Conservation (phyloP, 176 grass and related monocot genomes). For the Oropetium thomaeum region DNA sequence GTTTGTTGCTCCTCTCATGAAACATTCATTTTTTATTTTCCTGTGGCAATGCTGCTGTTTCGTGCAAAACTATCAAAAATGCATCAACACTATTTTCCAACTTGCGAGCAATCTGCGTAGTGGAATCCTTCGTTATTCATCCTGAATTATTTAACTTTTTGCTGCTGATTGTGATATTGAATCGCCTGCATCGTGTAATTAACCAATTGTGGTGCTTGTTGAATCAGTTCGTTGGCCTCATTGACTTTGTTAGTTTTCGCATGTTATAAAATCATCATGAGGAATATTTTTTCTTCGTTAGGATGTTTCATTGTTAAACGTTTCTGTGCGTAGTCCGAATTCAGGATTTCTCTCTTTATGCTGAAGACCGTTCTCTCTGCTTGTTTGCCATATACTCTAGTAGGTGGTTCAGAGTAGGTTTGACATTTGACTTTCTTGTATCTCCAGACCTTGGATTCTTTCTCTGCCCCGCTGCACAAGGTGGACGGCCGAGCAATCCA, state of each 20-base stretch:
- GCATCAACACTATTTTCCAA: too few species aligned
- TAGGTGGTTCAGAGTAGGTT: neutral
- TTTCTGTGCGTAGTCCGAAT: neutral
- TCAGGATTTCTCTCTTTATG: neutral
- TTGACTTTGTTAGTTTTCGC: neutral
- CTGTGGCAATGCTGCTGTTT: too few species aligned
- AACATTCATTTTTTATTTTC: too few species aligned
- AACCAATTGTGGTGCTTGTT: neutral
- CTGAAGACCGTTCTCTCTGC: neutral
- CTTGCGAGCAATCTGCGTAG: neutral
- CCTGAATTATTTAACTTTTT: neutral
- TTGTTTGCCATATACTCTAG: neutral
- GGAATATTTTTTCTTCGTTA: neutral
- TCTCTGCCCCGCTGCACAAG: constrained; percentile 48
- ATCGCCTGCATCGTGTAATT: neutral
- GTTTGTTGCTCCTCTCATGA: too few species aligned
- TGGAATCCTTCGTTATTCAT: neutral
- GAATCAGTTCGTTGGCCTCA: neutral
- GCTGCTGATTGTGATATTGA: neutral
- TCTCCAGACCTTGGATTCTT: constrained; percentile 56
- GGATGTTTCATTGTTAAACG: neutral
- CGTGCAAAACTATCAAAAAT: too few species aligned
- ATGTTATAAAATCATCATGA: neutral
- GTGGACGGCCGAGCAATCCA: constrained; percentile 72
- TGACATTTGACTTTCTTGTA: constrained; percentile 22